phyloP scores from a whole-genome alignment of 306 rosid genomes.

The Cicer bijugum region DNA sequence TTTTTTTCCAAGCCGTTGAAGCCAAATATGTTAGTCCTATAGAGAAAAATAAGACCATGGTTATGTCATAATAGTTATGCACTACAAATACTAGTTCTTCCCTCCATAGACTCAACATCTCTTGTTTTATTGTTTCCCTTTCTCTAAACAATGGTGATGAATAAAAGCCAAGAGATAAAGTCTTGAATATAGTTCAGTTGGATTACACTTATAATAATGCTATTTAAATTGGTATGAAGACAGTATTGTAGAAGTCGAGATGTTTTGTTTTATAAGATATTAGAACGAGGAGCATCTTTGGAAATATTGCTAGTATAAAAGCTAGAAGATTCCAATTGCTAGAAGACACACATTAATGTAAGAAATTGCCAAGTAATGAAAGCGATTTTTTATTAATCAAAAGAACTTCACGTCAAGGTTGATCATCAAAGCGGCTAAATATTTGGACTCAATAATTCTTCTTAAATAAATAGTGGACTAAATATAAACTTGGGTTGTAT shows the following conservation, averaged over 20 bases:
- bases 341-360: slow-evolving; percentile 40
- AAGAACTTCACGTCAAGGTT: neutral
- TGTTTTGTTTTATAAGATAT: slow-evolving; percentile 33
- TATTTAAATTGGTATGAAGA: slow-evolving; percentile 22
- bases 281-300: slow-evolving; percentile 45
- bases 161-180: slow-evolving; percentile 22
- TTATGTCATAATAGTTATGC: slow-evolving; percentile 44
- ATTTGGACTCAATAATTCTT: neutral
- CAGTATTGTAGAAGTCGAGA: neutral
- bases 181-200: slow-evolving; percentile 26
- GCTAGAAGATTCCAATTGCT: slow-evolving; percentile 39
- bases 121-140: slow-evolving; percentile 31
- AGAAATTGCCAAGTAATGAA: neutral
- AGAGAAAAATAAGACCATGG: slow-evolving; percentile 45
- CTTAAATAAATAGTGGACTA: slow-evolving; percentile 1
- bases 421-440: neutral
- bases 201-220: slow-evolving; percentile 20
- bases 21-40: slow-evolving; percentile 51
- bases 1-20: slow-evolving; percentile 56
- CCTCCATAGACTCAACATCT: slow-evolving; percentile 52
- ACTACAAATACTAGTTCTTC: slow-evolving; percentile 50
- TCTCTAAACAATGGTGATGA: slow-evolving; percentile 38
- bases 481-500: neutral
- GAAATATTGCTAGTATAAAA: neutral
- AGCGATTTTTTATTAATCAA: neutral